phyloP scores from a whole-genome alignment of 345 rosid species.

The Noccaea bulbosa region DNA sequence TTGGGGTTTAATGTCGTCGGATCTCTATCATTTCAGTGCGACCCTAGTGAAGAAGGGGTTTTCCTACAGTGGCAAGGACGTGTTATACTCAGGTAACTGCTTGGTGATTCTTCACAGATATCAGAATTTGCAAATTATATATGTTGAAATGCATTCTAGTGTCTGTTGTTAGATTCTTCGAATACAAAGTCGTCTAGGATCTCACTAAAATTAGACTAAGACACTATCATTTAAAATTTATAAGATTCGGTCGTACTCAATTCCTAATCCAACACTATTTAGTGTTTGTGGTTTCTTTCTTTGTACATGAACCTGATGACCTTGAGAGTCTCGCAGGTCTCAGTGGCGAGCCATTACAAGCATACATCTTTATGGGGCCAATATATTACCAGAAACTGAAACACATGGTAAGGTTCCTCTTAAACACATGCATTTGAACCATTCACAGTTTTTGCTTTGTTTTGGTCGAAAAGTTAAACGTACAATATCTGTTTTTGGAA shows the following conservation, averaged over 20 bases:
- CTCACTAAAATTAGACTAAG: constrained; percentile 22
- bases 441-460: constrained; percentile 1
- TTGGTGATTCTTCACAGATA: constrained; percentile 19
- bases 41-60: constrained; percentile 81
- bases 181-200: constrained; percentile 14
- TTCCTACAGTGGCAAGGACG: constrained; percentile 90
- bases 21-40: constrained; percentile 52
- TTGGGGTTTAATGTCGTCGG: constrained; percentile 15
- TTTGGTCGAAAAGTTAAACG: no score
- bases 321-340: constrained; percentile 59
- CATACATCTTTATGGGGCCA: constrained; percentile 97
- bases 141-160: constrained; percentile 20
- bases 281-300: constrained; percentile 10
- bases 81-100: constrained; percentile 82
- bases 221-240: neutral
- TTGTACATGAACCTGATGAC: constrained; percentile 38
- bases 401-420: constrained; percentile 75
- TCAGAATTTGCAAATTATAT: constrained; percentile 3
- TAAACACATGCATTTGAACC: neutral
- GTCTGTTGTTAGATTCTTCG: constrained; percentile 4
- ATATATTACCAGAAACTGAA: constrained; percentile 96
- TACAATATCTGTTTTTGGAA: neutral
- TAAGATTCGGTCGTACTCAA: neutral
- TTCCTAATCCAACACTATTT: constrained; percentile 13
- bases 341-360: constrained; percentile 82